phyloP scores from a whole-genome alignment of 148 eudicot genomes.

The Polygonum aviculare region DNA sequence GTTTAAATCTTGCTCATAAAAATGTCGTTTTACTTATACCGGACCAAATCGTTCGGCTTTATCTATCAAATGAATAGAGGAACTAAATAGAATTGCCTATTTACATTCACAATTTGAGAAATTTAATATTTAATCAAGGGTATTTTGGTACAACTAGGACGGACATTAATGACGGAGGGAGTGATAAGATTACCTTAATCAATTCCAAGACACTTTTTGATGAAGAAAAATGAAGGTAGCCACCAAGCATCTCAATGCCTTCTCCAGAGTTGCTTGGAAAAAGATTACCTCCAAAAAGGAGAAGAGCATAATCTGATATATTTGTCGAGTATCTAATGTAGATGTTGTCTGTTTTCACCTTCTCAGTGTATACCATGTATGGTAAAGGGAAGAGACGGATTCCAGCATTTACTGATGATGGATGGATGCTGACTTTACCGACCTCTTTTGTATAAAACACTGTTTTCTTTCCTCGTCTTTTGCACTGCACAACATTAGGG shows the following conservation, averaged over 20 bases:
- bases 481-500: constrained; percentile 97
- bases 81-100: too few species aligned
- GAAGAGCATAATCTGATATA: constrained; percentile 90
- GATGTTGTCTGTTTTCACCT: constrained; percentile 78
- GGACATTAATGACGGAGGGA: background rate
- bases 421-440: constrained; percentile 91
- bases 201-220: constrained; percentile 78
- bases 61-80: too few species aligned
- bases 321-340: constrained; percentile 82
- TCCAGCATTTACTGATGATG: constrained; percentile 84
- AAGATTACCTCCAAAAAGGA: constrained; percentile 96
- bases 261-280: constrained; percentile 71
- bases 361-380: constrained; percentile 90
- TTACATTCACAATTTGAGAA: too few species aligned
- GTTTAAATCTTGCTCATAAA: too few species aligned
- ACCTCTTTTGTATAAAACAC: constrained; percentile 91
- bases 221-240: constrained; percentile 94
- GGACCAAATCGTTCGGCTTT: too few species aligned
- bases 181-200: constrained; percentile 50
- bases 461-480: constrained; percentile 84
- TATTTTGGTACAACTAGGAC: background rate
- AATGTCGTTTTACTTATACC: too few species aligned
- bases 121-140: too few species aligned
- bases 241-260: constrained; percentile 98
- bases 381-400: constrained; percentile 85